These are phyloP conservation scores for Bolboschoenoplectus hybrid DNA, from an alignment of 202 grass and related monocot genomes.

Conservation along the genomic window DNA sequence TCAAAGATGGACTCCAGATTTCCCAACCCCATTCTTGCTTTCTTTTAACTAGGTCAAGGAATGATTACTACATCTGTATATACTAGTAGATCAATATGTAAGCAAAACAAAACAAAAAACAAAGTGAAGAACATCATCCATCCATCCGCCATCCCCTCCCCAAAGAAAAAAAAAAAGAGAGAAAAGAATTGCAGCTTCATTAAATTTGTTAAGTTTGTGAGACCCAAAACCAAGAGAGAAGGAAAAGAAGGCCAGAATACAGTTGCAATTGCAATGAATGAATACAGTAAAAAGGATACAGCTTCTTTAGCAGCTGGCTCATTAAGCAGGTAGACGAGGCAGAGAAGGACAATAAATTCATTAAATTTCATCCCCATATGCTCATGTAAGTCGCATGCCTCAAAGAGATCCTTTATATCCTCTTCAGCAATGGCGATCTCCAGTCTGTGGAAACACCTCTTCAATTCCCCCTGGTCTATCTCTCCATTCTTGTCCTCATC, in stretches of 20 bases:
- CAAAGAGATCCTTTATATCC: slow-evolving; percentile 83
- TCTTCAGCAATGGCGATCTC: slow-evolving; percentile 78
- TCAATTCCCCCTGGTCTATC: slow-evolving; percentile 85
- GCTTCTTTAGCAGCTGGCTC: slow-evolving; percentile 66
- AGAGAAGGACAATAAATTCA: slow-evolving; percentile 95
- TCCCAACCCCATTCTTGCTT: slow-evolving; percentile 72
- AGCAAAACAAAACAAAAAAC: neutral
- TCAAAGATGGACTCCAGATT: slow-evolving; percentile 79
- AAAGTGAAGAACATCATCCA: slow-evolving; percentile 1
- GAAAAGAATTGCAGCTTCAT: neutral
- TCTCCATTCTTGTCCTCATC: slow-evolving; percentile 98
- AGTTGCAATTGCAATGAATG: slow-evolving; percentile 13
- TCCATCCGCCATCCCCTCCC: neutral
- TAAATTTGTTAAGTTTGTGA: neutral
- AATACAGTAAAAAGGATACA: slow-evolving; percentile 37
- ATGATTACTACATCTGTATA: slow-evolving; percentile 38
- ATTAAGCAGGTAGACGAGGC: slow-evolving; percentile 91
- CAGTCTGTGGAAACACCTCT: slow-evolving; percentile 75
- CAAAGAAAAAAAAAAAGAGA: neutral
- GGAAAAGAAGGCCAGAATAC: neutral
- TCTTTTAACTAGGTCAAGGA: slow-evolving; percentile 66
- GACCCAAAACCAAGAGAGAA: neutral
- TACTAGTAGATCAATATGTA: neutral
- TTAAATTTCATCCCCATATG: slow-evolving; percentile 87
- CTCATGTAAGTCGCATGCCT: slow-evolving; percentile 92